Evolutionary conservation across 768 basidiomycete genomes (phyloP), one percentile per base, ranked within the genome.

Genomic region (Tephrocybe sp.): DNA sequence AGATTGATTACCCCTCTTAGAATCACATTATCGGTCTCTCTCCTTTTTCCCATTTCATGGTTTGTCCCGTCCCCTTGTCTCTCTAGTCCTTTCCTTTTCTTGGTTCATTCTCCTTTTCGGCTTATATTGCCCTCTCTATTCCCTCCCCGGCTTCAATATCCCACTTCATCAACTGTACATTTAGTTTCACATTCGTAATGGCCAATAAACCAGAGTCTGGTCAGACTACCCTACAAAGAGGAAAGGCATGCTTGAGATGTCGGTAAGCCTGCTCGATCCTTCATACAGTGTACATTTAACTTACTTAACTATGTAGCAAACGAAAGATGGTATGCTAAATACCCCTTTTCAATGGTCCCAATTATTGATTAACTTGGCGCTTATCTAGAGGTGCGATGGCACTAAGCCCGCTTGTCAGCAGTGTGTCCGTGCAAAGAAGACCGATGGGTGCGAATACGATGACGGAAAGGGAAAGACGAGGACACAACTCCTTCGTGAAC

Each of bases 391-490:
- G 68, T 91, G 89, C 63, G 89, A 90, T 61, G 89, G 87, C 54
- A 61, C 61, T 40, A 89, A 87, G 64, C 89, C 89, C 23, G 77
- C 86, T 11, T 91, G 89, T 55, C 85, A 86, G 55, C 89, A 91
- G 62, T 91, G 89, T 61, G 71, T 73, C 23, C 82, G 85, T 46
- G 87, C 87, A 38, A 90, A 90, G 76, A 89, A 89, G 64, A 72
- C 71, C 45, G 85, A 89, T 2, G 72, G 65, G 10, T 91, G 89
- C 66, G 85, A 87, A 60, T 91, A 90, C 64, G 89, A 91, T 58
- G 89, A 91, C 67, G 89, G 89, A 20, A 88, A 85, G 71, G 85
- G 86, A 43, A 90, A 89, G 72, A 89, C 87, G 39, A 77, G 87
- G 54, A 90, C 89, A 0, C 88, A 90, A 60, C 65, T 89, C 44